A percentile compares a stretch with the other conserved stretches of the same genome.
Conservation (phyloP, 306 rosid species). For the Medicago lupulina region DNA sequence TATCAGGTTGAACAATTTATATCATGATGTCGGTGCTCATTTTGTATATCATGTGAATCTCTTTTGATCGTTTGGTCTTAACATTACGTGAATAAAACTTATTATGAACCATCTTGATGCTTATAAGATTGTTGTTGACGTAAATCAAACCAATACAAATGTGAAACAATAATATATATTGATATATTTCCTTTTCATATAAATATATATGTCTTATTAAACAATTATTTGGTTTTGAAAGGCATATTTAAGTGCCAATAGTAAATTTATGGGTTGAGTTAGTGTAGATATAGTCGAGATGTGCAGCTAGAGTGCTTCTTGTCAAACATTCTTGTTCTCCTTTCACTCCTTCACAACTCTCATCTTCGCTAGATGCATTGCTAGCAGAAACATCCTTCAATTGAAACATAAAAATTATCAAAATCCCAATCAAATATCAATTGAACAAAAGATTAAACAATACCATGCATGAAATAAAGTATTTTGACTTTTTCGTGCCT, state of each 20-base stretch:
- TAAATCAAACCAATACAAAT: background rate
- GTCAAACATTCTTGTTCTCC: slow-evolving; percentile 63
- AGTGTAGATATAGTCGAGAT: slow-evolving; percentile 77
- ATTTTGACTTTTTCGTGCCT: background rate
- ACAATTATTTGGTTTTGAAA: background rate
- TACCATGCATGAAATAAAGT: background rate
- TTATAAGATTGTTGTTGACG: too few relatives aligned
- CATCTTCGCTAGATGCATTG: slow-evolving; percentile 27
- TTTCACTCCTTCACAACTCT: slow-evolving; percentile 52
- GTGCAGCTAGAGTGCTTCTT: slow-evolving; percentile 70
- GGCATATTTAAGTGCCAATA: background rate
- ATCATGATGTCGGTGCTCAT: too few relatives aligned
- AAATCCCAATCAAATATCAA: slow-evolving; percentile 6
- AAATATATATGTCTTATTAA: background rate
- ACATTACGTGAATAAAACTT: too few relatives aligned
- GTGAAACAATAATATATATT: background rate
- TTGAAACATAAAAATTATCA: slow-evolving; percentile 19
- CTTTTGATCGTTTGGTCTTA: too few relatives aligned
- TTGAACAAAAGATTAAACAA: background rate
- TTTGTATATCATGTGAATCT: too few relatives aligned
- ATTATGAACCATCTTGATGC: too few relatives aligned
- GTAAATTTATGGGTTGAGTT: background rate
- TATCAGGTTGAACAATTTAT: too few relatives aligned
- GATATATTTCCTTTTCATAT: background rate
- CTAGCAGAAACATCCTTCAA: slow-evolving; percentile 40